These are phyloP conservation scores for Pilaira anomala DNA, from an alignment of 192 early-diverging fungal genomes.

Conservation along the genomic window DNA sequence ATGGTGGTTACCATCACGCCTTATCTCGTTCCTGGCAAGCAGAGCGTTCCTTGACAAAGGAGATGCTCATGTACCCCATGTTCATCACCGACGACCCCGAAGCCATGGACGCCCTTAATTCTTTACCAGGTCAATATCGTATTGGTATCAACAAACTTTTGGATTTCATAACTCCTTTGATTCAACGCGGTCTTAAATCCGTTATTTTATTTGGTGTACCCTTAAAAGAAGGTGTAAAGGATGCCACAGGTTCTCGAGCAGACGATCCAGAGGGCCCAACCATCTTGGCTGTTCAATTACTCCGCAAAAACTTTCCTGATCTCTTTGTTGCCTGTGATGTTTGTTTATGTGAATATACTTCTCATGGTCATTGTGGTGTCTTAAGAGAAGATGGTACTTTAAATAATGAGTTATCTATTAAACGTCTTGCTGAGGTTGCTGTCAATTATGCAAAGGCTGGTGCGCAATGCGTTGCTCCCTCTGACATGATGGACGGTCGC, in stretches of 20 bases:
- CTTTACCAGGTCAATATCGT: slow-evolving; percentile 86
- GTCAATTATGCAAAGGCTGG: slow-evolving; percentile 88
- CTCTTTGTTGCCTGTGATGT: slow-evolving; percentile 91
- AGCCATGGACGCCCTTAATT: slow-evolving; percentile 69
- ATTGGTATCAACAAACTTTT: slow-evolving; percentile 79
- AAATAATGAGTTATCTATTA: slow-evolving; percentile 74
- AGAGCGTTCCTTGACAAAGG: slow-evolving; percentile 62
- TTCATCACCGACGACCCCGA: slow-evolving; percentile 86
- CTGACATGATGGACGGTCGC: slow-evolving; percentile 98
- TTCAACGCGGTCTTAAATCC: slow-evolving; percentile 80
- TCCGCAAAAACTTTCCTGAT: slow-evolving; percentile 73
- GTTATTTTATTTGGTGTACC: slow-evolving; percentile 96
- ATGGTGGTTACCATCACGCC: slow-evolving; percentile 85
- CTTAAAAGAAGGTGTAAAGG: slow-evolving; percentile 66
- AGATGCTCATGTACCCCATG: slow-evolving; percentile 87
- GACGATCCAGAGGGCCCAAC: slow-evolving; percentile 83
- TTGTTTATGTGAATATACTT: slow-evolving; percentile 95
- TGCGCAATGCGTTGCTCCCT: slow-evolving; percentile 87
- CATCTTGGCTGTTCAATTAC: slow-evolving; percentile 75
- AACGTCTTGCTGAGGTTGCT: slow-evolving; percentile 80
- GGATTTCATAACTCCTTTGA: slow-evolving; percentile 73
- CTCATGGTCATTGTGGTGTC: slow-evolving; percentile 94
- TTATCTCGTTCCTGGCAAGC: slow-evolving; percentile 80
- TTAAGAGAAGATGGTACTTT: slow-evolving; percentile 76
- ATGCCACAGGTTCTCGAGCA: slow-evolving; percentile 74